A percentile compares a stretch with the other conserved stretches of the same genome.
Evolutionary conservation across 2,329 filamentous ascomycete genomes (phyloP).

Genomic region (Pleurostoma richardsiae): DNA sequence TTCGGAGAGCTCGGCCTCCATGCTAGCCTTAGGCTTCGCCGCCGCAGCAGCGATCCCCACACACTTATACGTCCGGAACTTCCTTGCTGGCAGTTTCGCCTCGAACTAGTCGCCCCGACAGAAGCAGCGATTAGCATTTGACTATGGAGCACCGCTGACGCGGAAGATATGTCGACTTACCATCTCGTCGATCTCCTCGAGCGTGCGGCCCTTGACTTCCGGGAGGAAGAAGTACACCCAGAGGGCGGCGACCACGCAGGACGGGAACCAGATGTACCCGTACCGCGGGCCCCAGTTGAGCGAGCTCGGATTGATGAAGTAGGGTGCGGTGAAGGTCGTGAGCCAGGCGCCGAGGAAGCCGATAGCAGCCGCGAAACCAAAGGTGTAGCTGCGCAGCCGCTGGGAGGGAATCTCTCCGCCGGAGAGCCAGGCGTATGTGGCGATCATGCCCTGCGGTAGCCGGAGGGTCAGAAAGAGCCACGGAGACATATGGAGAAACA

Average conservation of each 20-base stretch:
- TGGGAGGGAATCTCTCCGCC: conserved; percentile 50
- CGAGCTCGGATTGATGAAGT: conserved; percentile 46
- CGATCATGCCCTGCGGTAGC: conserved; percentile 31
- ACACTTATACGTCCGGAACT: conserved; percentile 31
- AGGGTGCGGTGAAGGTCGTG: conserved; percentile 47
- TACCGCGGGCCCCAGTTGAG: conserved; percentile 48
- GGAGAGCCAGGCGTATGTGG: conserved; percentile 45
- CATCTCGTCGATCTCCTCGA: conserved; percentile 53
- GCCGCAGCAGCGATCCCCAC: conserved; percentile 6
- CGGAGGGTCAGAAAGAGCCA: too few species aligned
- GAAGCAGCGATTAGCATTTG: conserved; percentile 3
- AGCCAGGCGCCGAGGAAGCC: conserved; percentile 46
- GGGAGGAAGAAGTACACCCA: conserved; percentile 46
- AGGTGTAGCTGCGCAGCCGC: conserved; percentile 45
- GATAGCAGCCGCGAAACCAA: conserved; percentile 40
- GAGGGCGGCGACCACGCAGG: conserved; percentile 14
- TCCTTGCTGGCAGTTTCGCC: conserved; percentile 31
- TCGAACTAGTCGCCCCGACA: conserved; percentile 18
- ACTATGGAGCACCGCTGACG: neutral
- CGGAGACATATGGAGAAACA: too few species aligned
- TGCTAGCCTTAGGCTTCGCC: too few species aligned
- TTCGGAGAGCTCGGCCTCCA: too few species aligned
- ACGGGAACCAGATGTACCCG: conserved; percentile 43
- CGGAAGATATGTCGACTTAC: conserved; percentile 16
- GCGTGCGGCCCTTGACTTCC: conserved; percentile 46